A percentile compares a stretch with the other conserved stretches of the same genome.
Conservation (phyloP, 768 basidiomycete species). For the Boletales sp. region DNA sequence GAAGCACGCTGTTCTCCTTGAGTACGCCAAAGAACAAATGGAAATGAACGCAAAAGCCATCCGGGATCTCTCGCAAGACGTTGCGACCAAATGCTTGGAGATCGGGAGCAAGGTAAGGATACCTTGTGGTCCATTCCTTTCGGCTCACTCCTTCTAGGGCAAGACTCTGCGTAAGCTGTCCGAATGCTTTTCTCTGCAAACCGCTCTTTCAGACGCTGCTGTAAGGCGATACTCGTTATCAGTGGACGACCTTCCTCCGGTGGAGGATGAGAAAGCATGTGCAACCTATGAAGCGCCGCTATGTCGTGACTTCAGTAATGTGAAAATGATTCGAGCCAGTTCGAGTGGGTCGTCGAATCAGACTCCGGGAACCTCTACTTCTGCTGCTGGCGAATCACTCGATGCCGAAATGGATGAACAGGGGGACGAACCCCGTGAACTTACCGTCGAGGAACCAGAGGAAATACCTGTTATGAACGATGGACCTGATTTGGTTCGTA, state of each 20-base stretch:
- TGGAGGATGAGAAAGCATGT: slow-evolving; percentile 47
- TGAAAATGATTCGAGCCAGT: slow-evolving; percentile 26
- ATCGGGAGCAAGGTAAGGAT: slow-evolving; percentile 47
- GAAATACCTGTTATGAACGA: slow-evolving; percentile 7
- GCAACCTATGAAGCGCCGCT: slow-evolving; percentile 46
- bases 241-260: slow-evolving; percentile 53
- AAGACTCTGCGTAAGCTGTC: slow-evolving; percentile 60
- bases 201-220: slow-evolving; percentile 43
- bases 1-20: slow-evolving; percentile 45
- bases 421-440: slow-evolving; percentile 17
- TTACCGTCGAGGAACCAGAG: slow-evolving; percentile 16
- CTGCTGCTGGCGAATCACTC: slow-evolving; percentile 8
- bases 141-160: slow-evolving; percentile 42
- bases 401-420: slow-evolving; percentile 8
- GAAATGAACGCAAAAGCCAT: slow-evolving; percentile 42
- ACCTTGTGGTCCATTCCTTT: neutral
- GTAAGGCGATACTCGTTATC: slow-evolving; percentile 48
- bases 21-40: slow-evolving; percentile 45
- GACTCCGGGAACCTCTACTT: neutral
- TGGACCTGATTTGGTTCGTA: slow-evolving; percentile 25
- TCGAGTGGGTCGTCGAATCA: slow-evolving; percentile 12
- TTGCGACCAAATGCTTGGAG: slow-evolving; percentile 56
- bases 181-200: slow-evolving; percentile 45
- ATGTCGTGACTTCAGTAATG: slow-evolving; percentile 49
- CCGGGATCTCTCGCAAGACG: slow-evolving; percentile 51